Evolutionary conservation across 345 rosid genomes (phyloP).

Genomic region (Pistacia vera): DNA sequence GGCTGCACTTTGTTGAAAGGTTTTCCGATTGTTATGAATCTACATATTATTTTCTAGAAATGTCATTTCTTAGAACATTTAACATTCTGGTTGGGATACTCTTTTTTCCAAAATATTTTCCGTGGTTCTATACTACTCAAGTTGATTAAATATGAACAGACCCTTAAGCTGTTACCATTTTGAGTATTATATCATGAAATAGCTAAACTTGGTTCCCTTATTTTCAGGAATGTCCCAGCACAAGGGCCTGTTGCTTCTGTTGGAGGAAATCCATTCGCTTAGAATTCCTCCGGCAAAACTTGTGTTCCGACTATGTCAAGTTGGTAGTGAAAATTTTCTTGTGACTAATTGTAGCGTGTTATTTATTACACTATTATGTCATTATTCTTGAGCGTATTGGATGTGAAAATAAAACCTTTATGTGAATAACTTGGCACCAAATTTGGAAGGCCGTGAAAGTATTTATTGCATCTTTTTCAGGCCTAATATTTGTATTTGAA

Average conservation of each 20-base stretch:
- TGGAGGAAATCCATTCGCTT: constrained; percentile 93
- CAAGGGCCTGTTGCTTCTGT: constrained; percentile 80
- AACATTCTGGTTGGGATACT: not conserved
- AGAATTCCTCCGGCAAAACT: constrained; percentile 18
- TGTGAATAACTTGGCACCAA: constrained; percentile 16
- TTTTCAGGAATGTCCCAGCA: constrained; percentile 55
- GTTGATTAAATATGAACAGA: not conserved
- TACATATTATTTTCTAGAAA: not conserved
- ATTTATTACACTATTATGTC: not conserved
- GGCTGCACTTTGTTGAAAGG: not conserved
- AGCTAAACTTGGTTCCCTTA: not conserved
- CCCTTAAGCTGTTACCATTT: not conserved
- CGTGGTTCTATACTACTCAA: no score
- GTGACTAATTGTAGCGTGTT: constrained; percentile 5
- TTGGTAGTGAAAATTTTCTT: constrained; percentile 7
- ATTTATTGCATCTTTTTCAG: not conserved
- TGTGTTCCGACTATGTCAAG: not conserved
- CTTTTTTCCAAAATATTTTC: not conserved
- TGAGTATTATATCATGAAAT: not conserved
- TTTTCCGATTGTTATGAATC: not conserved
- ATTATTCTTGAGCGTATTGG: constrained; percentile 6
- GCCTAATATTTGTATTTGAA: constrained; percentile 4
- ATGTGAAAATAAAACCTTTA: constrained; percentile 14
- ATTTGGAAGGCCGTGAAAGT: constrained; percentile 3
- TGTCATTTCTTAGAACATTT: no score